phyloP scores from a whole-genome alignment of 345 rosid genomes.

The Limnanthes douglasii region DNA sequence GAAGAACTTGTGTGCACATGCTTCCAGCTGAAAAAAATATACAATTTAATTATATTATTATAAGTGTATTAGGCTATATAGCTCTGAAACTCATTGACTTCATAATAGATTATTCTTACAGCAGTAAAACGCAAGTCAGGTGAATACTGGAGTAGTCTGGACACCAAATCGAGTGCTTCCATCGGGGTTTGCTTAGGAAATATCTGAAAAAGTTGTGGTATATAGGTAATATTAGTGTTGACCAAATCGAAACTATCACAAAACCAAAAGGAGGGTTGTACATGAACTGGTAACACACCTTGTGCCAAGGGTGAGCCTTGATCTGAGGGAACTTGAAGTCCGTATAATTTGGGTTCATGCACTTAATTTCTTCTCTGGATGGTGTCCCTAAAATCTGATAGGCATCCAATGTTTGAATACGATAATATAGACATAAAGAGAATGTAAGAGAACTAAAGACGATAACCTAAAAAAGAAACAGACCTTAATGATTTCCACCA shows the following conservation, averaged over 20 bases:
- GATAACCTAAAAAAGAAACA: neutral
- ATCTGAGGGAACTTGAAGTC: constrained; percentile 91
- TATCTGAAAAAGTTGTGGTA: constrained; percentile 43
- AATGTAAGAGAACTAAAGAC: neutral
- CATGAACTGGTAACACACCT: constrained; percentile 27
- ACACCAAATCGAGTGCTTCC: constrained; percentile 78
- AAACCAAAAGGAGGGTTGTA: no score
- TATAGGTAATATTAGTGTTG: no score
- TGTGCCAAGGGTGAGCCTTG: constrained; percentile 92
- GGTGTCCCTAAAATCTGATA: constrained; percentile 71
- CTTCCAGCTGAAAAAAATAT: constrained; percentile 74
- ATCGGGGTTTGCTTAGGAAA: constrained; percentile 55
- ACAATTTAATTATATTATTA: no score
- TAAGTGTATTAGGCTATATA: no score
- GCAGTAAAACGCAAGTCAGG: constrained; percentile 67
- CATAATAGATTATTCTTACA: no score
- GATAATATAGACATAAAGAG: neutral
- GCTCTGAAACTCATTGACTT: no score
- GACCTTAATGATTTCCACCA: constrained; percentile 97
- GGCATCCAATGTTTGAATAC: no score
- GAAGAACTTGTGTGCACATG: constrained; percentile 96
- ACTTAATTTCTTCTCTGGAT: constrained; percentile 72
- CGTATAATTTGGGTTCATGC: constrained; percentile 79
- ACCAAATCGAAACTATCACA: no score
- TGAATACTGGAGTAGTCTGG: constrained; percentile 84